Conservation (phyloP, 768 basidiomycete genomes). For the Lentinula detonsa region DNA sequence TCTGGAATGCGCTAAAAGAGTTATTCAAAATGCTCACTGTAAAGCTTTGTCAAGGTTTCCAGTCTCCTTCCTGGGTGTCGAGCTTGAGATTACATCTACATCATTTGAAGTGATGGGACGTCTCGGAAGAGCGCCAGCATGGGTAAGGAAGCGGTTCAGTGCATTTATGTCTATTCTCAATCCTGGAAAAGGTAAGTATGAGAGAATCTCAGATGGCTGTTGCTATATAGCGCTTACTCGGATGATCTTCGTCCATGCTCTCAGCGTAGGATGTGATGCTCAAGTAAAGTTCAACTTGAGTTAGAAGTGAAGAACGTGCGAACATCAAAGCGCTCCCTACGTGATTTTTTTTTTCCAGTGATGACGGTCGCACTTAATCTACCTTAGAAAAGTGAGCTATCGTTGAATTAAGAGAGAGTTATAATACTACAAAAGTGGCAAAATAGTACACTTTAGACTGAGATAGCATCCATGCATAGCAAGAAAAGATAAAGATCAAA, state of each 20-base stretch:
- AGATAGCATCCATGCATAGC: background rate
- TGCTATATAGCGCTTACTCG: too few relatives aligned
- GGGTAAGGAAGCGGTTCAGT: background rate
- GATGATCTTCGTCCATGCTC: too few relatives aligned
- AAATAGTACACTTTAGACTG: background rate
- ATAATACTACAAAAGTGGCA: too few relatives aligned
- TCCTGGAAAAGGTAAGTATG: background rate
- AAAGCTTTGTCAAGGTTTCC: background rate
- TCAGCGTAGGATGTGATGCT: too few relatives aligned
- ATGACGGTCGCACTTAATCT: too few relatives aligned
- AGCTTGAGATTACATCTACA: background rate
- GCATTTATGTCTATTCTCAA: background rate
- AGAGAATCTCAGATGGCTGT: too few relatives aligned
- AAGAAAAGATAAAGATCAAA: background rate
- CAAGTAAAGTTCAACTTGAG: too few relatives aligned
- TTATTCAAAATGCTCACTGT: background rate
- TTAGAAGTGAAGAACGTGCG: too few relatives aligned
- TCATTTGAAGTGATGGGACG: background rate
- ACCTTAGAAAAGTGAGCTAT: too few relatives aligned
- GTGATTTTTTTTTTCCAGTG: too few relatives aligned
- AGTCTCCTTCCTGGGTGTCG: background rate
- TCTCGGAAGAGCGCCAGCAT: background rate
- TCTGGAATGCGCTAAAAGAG: background rate
- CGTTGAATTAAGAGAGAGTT: too few relatives aligned
- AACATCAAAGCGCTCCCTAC: too few relatives aligned